These are phyloP conservation scores for Starmera quercuum DNA, from an alignment of 805 yeast species.

Conservation along the genomic window DNA sequence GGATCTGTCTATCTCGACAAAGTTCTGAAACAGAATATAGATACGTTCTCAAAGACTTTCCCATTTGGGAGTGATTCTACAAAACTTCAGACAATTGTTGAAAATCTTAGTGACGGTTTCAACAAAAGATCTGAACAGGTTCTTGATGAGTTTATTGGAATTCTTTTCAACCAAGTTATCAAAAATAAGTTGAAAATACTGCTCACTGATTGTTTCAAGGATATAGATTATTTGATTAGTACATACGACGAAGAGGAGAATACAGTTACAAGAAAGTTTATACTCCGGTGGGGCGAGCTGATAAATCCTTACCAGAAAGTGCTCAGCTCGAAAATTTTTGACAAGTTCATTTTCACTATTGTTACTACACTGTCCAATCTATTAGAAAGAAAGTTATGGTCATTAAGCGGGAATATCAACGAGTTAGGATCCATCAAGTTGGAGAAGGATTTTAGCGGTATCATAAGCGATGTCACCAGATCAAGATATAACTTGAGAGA, in stretches of 20 bases:
- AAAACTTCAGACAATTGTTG: slow-evolving; percentile 19
- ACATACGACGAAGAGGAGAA: slow-evolving; percentile 27
- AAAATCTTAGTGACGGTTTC: slow-evolving; percentile 16
- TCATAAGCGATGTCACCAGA: slow-evolving; percentile 56
- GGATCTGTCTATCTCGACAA: slow-evolving; percentile 50
- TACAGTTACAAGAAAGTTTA: slow-evolving; percentile 39
- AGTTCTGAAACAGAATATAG: slow-evolving; percentile 22
- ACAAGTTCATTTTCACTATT: slow-evolving; percentile 37
- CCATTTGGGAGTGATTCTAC: slow-evolving; percentile 29
- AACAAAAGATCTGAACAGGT: slow-evolving; percentile 21
- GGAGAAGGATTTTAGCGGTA: slow-evolving; percentile 44
- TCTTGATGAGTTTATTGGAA: slow-evolving; percentile 31
- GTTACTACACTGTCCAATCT: slow-evolving; percentile 47
- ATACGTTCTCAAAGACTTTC: slow-evolving; percentile 25
- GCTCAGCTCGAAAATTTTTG: slow-evolving; percentile 46
- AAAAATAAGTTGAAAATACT: slow-evolving; percentile 35
- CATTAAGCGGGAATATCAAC: slow-evolving; percentile 58
- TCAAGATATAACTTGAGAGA: slow-evolving; percentile 70
- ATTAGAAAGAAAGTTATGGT: slow-evolving; percentile 63
- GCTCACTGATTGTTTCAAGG: slow-evolving; percentile 33
- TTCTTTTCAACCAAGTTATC: slow-evolving; percentile 39
- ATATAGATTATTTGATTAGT: slow-evolving; percentile 16
- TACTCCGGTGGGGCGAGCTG: slow-evolving; percentile 55
- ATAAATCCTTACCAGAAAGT: slow-evolving; percentile 59
- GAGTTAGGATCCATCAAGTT: slow-evolving; percentile 67